Conservation (phyloP, 768 basidiomycete genomes). For the Agaricus bisporus region DNA sequence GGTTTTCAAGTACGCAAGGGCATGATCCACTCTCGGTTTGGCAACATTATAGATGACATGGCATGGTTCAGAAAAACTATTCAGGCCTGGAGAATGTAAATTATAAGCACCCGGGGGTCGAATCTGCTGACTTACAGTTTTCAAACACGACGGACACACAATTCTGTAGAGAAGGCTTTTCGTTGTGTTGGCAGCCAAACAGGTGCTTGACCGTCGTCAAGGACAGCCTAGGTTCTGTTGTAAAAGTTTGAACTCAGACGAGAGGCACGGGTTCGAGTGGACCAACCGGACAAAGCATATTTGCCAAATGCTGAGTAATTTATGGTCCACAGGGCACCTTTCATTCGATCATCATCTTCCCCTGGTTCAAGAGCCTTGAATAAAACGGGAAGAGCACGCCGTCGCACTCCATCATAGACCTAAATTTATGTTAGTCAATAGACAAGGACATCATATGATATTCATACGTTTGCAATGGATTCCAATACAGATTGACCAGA, state of each 20-base stretch:
- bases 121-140: slow-evolving; percentile 36
- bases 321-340: slow-evolving; percentile 81
- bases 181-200: slow-evolving; percentile 75
- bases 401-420: slow-evolving; percentile 65
- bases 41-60: slow-evolving; percentile 48
- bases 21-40: slow-evolving; percentile 33
- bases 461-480: slow-evolving; percentile 42
- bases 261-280: neutral
- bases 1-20: slow-evolving; percentile 30
- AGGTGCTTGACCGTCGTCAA: slow-evolving; percentile 53
- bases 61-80: slow-evolving; percentile 56
- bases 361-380: slow-evolving; percentile 57
- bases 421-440: slow-evolving; percentile 17
- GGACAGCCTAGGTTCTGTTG: slow-evolving; percentile 56
- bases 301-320: slow-evolving; percentile 59
- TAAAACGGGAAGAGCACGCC: slow-evolving; percentile 54
- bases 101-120: neutral
- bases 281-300: slow-evolving; percentile 43
- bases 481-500: slow-evolving; percentile 46
- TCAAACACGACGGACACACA: slow-evolving; percentile 59
- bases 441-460: neutral
- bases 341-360: slow-evolving; percentile 85
- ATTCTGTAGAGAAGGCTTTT: slow-evolving; percentile 82
- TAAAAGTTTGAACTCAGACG: neutral
- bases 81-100: slow-evolving; percentile 38